Percentiles rank a stretch among this genome's conserved stretches.
Conservation (phyloP, 2,329 filamentous ascomycete species). For the Coniochaeta sp. region DNA sequence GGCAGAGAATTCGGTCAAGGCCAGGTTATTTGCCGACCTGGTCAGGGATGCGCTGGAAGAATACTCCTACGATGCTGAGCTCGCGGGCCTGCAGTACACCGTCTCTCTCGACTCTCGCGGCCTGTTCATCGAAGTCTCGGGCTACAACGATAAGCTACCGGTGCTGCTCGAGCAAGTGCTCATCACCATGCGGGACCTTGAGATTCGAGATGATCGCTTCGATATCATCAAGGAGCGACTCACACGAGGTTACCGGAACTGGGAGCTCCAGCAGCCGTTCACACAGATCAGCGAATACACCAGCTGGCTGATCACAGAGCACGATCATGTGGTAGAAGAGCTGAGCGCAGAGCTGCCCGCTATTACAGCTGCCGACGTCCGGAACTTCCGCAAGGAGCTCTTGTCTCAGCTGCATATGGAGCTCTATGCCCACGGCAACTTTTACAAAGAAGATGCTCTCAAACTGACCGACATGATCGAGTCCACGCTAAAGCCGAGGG, state of each 20-base stretch:
- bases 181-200: constrained; percentile 73
- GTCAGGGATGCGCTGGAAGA: constrained; percentile 85
- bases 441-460: constrained; percentile 89
- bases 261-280: constrained; percentile 82
- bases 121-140: constrained; percentile 70
- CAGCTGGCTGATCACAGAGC: constrained; percentile 67
- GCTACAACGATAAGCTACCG: constrained; percentile 94
- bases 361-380: constrained; percentile 67
- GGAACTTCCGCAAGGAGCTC: constrained; percentile 71
- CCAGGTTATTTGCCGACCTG: constrained; percentile 73
- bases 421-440: constrained; percentile 80
- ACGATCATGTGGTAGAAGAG: constrained; percentile 73
- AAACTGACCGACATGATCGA: constrained; percentile 79
- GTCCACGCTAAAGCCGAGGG: constrained; percentile 64
- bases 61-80: constrained; percentile 92
- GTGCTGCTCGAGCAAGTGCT: constrained; percentile 88
- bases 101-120: constrained; percentile 68
- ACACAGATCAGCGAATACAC: constrained; percentile 80
- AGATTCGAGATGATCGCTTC: constrained; percentile 82
- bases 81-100: constrained; percentile 80
- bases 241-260: constrained; percentile 72
- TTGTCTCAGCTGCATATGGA: constrained; percentile 83
- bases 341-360: constrained; percentile 67
- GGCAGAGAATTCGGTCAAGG: constrained; percentile 70
- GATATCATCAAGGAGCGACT: constrained; percentile 84